A percentile compares a stretch with the other conserved stretches of the same genome.
Evolutionary conservation across 2,329 filamentous ascomycete genomes (phyloP).

Genomic region (Aspergillus aculeatus): DNA sequence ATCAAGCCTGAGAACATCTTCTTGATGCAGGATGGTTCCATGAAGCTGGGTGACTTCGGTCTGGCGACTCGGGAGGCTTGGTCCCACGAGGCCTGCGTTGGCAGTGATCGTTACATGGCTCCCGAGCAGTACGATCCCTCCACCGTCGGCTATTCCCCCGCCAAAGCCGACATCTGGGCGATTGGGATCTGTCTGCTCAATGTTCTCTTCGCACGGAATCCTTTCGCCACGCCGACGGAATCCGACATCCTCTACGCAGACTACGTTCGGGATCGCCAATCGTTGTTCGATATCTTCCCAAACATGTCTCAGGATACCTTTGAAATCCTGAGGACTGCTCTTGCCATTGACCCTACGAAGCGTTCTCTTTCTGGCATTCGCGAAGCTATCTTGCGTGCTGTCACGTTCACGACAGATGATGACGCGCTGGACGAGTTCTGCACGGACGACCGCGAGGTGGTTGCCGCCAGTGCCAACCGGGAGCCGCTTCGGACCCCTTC

Average conservation of each 20-base stretch:
- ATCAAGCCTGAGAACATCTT: conserved; percentile 99
- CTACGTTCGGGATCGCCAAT: conserved; percentile 90
- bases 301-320: conserved; percentile 98
- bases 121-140: conserved; percentile 95
- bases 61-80: conserved; percentile 84
- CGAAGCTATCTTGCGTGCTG: conserved; percentile 71
- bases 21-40: conserved; percentile 75
- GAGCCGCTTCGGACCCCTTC: conserved; percentile 95
- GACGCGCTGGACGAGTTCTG: conserved; percentile 93
- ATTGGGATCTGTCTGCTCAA: conserved; percentile 96
- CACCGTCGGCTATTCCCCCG: conserved; percentile 83
- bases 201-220: conserved; percentile 93
- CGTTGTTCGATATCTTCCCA: conserved; percentile 95
- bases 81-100: conserved; percentile 90
- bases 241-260: conserved; percentile 92
- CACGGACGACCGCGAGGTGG: conserved; percentile 70
- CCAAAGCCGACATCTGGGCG: conserved; percentile 93
- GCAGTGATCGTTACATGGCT: conserved; percentile 98
- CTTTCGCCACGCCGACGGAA: conserved; percentile 85
- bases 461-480: conserved; percentile 80
- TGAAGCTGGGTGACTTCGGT: conserved; percentile 98
- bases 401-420: conserved; percentile 92
- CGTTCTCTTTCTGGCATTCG: conserved; percentile 77
- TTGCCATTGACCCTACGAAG: conserved; percentile 87
- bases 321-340: conserved; percentile 84